Evolutionary conservation across 257 asterid species (phyloP).

Genomic region (Haberlea rhodopensis): DNA sequence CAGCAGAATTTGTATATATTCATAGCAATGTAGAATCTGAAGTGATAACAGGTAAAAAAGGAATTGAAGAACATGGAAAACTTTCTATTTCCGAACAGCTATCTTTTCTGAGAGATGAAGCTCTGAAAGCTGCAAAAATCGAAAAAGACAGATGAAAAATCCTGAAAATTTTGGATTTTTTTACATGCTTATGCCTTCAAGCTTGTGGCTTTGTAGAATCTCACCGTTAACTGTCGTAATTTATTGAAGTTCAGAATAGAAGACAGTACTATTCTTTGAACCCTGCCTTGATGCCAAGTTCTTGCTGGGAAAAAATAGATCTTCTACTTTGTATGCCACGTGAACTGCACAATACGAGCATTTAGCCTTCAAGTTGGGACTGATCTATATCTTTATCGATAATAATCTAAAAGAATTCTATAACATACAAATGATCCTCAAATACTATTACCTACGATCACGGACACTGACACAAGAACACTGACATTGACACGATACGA

Average conservation of each 20-base stretch:
- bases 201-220: not conserved
- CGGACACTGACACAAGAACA: too few relatives aligned
- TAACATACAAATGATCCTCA: too few relatives aligned
- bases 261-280: not conserved
- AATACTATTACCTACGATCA: too few relatives aligned
- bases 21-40: constrained; percentile 19
- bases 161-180: not conserved
- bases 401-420: too few relatives aligned
- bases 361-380: too few relatives aligned
- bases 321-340: too few relatives aligned
- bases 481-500: too few relatives aligned
- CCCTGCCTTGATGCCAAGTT: too few relatives aligned
- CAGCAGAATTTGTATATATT: constrained; percentile 15
- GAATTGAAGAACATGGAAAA: not conserved
- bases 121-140: not conserved
- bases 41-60: constrained; percentile 11
- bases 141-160: not conserved
- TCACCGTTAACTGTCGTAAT: not conserved
- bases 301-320: too few relatives aligned
- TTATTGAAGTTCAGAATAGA: not conserved
- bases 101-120: not conserved
- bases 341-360: too few relatives aligned
- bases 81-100: constrained; percentile 3
- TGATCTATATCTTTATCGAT: too few relatives aligned
- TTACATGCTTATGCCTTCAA: not conserved